Percentiles rank a stretch among this genome's conserved stretches.
Evolutionary conservation across 768 basidiomycete genomes (phyloP).

Genomic region (Boletellus ananas): DNA sequence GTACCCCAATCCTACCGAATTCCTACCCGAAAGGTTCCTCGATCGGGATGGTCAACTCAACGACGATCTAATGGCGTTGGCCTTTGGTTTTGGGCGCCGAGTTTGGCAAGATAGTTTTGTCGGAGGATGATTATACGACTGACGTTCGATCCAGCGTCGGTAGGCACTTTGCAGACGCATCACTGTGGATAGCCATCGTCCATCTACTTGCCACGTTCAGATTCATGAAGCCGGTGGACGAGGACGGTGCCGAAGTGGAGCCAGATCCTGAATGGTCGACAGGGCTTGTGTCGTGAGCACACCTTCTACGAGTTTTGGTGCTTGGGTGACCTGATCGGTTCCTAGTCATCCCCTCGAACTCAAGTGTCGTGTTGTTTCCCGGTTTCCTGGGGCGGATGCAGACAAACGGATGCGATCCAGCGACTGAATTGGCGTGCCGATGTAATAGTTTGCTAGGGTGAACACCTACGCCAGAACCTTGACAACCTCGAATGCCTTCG

Average conservation of each 20-base stretch:
- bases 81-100: constrained; percentile 31
- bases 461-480: no score
- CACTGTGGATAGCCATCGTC: constrained; percentile 30
- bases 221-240: constrained; percentile 28
- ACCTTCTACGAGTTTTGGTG: not conserved
- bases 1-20: constrained; percentile 26
- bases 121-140: not conserved
- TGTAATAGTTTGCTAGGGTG: no score
- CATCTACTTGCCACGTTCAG: constrained; percentile 29
- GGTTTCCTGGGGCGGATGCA: constrained; percentile 14
- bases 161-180: constrained; percentile 29
- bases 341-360: constrained; percentile 28
- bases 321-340: not conserved
- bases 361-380: constrained; percentile 26
- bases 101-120: constrained; percentile 16
- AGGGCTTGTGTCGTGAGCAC: constrained; percentile 27
- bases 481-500: no score
- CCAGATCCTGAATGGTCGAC: constrained; percentile 26
- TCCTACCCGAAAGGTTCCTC: constrained; percentile 29
- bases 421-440: constrained; percentile 6
- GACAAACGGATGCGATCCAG: constrained; percentile 10
- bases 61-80: constrained; percentile 18
- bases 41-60: constrained; percentile 23
- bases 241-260: constrained; percentile 24
- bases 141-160: constrained; percentile 19